A percentile compares a stretch with the other conserved stretches of the same genome.
Conservation (phyloP, 192 early-diverging fungal species). For the Dispira parvispora region DNA sequence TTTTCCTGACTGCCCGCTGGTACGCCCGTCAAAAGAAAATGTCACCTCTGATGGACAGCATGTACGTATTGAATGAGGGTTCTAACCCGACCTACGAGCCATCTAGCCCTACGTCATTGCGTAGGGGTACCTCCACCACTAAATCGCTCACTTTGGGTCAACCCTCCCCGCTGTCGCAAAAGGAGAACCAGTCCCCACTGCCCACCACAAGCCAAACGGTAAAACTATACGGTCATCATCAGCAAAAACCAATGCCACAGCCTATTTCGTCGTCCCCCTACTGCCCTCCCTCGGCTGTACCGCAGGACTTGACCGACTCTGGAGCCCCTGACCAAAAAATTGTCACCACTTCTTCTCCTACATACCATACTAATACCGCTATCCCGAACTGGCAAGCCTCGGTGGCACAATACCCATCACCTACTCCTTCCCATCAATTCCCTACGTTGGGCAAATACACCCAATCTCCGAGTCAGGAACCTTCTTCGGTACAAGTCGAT, state of each 20-base stretch:
- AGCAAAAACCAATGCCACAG: not conserved
- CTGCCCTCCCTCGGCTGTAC: too few relatives aligned
- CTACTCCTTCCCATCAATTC: too few relatives aligned
- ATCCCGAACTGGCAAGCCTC: too few relatives aligned
- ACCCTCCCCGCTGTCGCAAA: not conserved
- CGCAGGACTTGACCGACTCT: too few relatives aligned
- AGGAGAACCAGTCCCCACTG: not conserved
- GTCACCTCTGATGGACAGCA: conserved; percentile 6
- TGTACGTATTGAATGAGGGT: not conserved
- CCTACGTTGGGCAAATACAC: too few relatives aligned
- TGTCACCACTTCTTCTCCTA: too few relatives aligned
- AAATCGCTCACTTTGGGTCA: not conserved
- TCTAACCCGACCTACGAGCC: conserved; percentile 1
- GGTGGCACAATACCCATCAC: too few relatives aligned
- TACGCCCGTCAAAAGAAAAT: conserved; percentile 7
- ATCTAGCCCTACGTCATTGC: not conserved
- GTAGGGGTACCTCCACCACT: not conserved
- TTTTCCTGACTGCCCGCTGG: not conserved
- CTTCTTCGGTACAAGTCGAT: too few relatives aligned
- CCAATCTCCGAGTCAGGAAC: too few relatives aligned
- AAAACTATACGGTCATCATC: not conserved
- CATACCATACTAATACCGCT: too few relatives aligned
- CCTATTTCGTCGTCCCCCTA: too few relatives aligned
- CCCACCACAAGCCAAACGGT: not conserved
- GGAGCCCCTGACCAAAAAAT: too few relatives aligned